These are phyloP conservation scores for Arthrocladium fulminans DNA, from an alignment of 2,329 filamentous ascomycete genomes.

Conservation along the genomic window DNA sequence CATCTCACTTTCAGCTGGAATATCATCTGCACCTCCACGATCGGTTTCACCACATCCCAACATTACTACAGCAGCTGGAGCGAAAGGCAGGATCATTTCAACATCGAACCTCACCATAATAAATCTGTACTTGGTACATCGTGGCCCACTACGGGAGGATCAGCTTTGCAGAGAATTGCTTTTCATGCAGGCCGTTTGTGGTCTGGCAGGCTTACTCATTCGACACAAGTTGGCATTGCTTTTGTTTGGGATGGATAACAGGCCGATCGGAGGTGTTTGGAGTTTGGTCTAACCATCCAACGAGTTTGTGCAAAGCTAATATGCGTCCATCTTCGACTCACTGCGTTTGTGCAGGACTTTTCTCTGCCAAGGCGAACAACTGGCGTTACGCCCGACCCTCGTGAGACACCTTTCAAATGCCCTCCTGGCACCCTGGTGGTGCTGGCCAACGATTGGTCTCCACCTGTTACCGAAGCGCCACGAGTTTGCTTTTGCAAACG, in stretches of 20 bases:
- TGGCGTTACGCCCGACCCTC: too few species aligned
- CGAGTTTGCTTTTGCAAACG: too few species aligned
- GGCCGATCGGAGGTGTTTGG: slow-evolving; percentile 20
- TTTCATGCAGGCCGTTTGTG: slow-evolving; percentile 64
- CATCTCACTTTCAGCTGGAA: background rate
- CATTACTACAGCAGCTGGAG: slow-evolving; percentile 33
- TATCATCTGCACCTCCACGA: slow-evolving; percentile 1
- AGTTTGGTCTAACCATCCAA: slow-evolving; percentile 2
- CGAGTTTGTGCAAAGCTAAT: too few species aligned
- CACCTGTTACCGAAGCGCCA: too few species aligned
- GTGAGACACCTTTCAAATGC: too few species aligned
- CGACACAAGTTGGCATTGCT: slow-evolving; percentile 77
- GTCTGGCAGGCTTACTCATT: slow-evolving; percentile 74
- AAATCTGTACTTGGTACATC: slow-evolving; percentile 94
- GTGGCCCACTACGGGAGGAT: slow-evolving; percentile 83
- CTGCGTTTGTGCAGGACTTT: too few species aligned
- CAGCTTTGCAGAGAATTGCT: slow-evolving; percentile 70
- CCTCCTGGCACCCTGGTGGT: too few species aligned
- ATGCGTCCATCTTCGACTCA: too few species aligned
- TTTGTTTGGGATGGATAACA: slow-evolving; percentile 85
- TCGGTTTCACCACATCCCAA: background rate
- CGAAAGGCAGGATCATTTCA: slow-evolving; percentile 52
- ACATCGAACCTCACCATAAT: slow-evolving; percentile 87
- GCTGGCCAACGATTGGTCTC: too few species aligned
- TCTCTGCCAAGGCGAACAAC: too few species aligned